phyloP scores from a whole-genome alignment of 441 rosid species.

The Cnidoscolus chayamansa region DNA sequence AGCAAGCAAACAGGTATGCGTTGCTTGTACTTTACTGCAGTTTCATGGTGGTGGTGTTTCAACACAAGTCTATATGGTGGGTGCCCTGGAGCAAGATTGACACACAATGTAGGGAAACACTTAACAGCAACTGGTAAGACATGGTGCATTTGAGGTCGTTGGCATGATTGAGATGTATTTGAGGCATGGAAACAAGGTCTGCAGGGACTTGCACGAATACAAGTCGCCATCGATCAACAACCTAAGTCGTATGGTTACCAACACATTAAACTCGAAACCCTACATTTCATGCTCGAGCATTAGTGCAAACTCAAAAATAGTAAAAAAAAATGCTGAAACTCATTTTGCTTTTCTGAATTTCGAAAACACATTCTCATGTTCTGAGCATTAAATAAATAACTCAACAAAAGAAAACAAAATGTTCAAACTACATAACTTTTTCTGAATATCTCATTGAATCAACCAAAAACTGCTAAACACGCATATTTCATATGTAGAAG shows the following conservation, averaged over 20 bases:
- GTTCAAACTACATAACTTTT: neutral
- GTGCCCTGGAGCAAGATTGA: slow-evolving; percentile 24
- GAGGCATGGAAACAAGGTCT: slow-evolving; percentile 23
- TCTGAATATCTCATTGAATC: neutral
- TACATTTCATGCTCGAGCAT: neutral
- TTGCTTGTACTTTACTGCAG: slow-evolving; percentile 27
- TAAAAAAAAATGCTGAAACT: neutral
- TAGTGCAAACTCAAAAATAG: neutral
- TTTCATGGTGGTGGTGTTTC: slow-evolving; percentile 20
- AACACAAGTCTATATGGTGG: slow-evolving; percentile 28
- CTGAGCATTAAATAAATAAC: too few species aligned
- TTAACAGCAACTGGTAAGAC: slow-evolving; percentile 14
- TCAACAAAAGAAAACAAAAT: neutral
- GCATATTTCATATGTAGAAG: neutral
- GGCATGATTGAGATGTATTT: slow-evolving; percentile 6
- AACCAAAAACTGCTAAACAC: neutral
- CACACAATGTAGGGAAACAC: slow-evolving; percentile 14
- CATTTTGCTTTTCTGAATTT: neutral
- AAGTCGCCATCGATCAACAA: slow-evolving; percentile 36
- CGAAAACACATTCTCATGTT: too few species aligned
- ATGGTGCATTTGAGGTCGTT: slow-evolving; percentile 5
- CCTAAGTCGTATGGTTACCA: neutral
- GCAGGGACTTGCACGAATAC: slow-evolving; percentile 37
- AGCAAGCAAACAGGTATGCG: slow-evolving; percentile 39
- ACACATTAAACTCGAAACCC: slow-evolving; percentile 19